Base-by-base conservation (phyloP, 2,329 filamentous ascomycete genomes). In the Chrysoporthe austroafricana region DNA sequence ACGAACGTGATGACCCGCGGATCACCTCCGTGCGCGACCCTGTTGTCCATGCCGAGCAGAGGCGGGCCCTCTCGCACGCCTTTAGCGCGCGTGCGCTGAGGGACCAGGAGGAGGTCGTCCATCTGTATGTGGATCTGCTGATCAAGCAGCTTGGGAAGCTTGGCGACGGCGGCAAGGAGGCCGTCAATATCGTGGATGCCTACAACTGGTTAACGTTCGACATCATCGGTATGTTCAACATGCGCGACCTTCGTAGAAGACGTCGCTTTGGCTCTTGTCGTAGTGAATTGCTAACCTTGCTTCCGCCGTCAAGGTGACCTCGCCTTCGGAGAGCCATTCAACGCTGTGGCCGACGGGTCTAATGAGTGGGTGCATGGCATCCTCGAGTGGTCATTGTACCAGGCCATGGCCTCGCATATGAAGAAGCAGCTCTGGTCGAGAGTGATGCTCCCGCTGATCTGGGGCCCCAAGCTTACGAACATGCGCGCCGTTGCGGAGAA, bases 71-170 rank as follows among this genome's bases (percentile, higher is more conserved):
- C 1, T 70, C 73, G 1, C 66, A 72, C 11, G 73, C 73, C 2
- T 77, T 78, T 62, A 76, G 73, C 39, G 69, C 73, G 3, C 68
- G 68, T 1, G 70, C 73, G 0, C 70, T 77, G 69, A 70, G 72
- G 1, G 71, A 72, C 39, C 76, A 77, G 59, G 77, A 78, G 63
- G 70, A 71, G 6, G 64, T 77, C 18, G 68, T 78, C 18, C 74
- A 76, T 4, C 68, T 66, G 32, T 75, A 77, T 63, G 72, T 76
- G 9, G 73, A 79, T 46, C 62, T 73, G 50, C 72, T 79, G 42
- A 63, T 78, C 4, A 48, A 71, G 42, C 72, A 75, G 66, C 62
- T 79, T 18, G 66, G 39, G 5, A 66, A 61, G 2, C 56, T 66
- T 9, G 68, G 66, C 7, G 63, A 58, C 2, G 39, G 26, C 4